Conservation (phyloP, 2,329 filamentous ascomycete genomes). For the Ilyonectria destructans region DNA sequence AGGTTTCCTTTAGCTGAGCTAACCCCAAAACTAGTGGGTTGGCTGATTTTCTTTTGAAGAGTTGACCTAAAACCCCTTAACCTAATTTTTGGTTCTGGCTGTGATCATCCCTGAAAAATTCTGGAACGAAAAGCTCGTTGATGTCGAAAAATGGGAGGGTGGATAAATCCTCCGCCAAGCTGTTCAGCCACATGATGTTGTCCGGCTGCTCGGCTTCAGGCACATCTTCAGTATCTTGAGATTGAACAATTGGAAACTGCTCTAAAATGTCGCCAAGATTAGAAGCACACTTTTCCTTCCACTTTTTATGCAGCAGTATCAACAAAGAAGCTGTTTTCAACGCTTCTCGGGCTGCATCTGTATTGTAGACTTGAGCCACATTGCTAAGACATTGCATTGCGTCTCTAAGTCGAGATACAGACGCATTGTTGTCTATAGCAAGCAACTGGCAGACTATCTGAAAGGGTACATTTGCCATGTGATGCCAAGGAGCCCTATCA, state of each 20-base stretch:
- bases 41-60: too few species aligned
- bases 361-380: constrained; percentile 62
- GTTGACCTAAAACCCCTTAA: too few species aligned
- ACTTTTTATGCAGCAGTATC: constrained; percentile 66
- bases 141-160: constrained; percentile 62
- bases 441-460: constrained; percentile 71
- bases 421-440: constrained; percentile 68
- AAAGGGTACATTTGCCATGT: constrained; percentile 73
- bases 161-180: constrained; percentile 61
- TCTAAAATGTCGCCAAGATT: constrained; percentile 58
- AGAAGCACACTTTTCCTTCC: constrained; percentile 63
- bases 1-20: too few species aligned
- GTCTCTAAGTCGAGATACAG: constrained; percentile 64
- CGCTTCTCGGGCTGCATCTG: constrained; percentile 66
- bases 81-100: too few species aligned
- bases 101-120: constrained; percentile 26
- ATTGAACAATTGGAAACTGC: constrained; percentile 48
- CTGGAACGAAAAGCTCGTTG: constrained; percentile 56
- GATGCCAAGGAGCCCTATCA: constrained; percentile 69
- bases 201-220: constrained; percentile 30
- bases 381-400: constrained; percentile 65
- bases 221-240: constrained; percentile 28
- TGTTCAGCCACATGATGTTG: constrained; percentile 57
- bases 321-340: constrained; percentile 69
- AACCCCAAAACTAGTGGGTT: too few species aligned